A percentile compares a stretch with the other conserved stretches of the same genome.
These are phyloP conservation scores for Filobasidium uniguttulatum DNA, from an alignment of 1,284 basidiomycete species.

Conservation along the genomic window DNA sequence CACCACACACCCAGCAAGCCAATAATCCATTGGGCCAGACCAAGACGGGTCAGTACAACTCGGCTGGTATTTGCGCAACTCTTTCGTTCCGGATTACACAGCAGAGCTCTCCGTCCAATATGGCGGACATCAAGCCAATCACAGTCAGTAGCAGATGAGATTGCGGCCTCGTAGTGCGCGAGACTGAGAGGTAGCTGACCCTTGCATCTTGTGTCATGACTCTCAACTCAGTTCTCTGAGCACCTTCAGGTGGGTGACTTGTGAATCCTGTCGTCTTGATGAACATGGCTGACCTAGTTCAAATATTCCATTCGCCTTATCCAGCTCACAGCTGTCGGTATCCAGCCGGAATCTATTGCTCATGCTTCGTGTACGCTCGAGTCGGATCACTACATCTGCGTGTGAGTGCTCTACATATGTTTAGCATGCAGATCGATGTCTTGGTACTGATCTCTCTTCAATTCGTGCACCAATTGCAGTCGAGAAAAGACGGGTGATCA, in stretches of 20 bases:
- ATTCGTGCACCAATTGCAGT: conserved; percentile 17
- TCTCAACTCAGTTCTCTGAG: conserved; percentile 36
- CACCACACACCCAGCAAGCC: not conserved
- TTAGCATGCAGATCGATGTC: not conserved
- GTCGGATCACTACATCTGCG: conserved; percentile 89
- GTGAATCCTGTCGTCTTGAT: too few species aligned
- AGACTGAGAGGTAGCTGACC: not conserved
- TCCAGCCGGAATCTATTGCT: conserved; percentile 91
- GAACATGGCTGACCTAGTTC: not conserved
- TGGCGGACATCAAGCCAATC: conserved; percentile 35
- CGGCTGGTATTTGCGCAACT: too few species aligned
- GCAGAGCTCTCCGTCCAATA: conserved; percentile 16
- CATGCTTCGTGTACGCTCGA: conserved; percentile 95
- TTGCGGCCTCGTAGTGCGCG: not conserved
- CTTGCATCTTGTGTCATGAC: not conserved
- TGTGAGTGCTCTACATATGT: conserved; percentile 33
- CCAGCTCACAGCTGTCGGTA: conserved; percentile 83
- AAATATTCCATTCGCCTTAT: not conserved
- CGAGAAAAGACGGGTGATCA: conserved; percentile 46
- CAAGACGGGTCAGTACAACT: too few species aligned
- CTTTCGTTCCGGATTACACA: too few species aligned
- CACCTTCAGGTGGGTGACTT: conserved; percentile 35
- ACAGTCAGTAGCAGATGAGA: conserved; percentile 20
- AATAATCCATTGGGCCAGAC: not conserved
- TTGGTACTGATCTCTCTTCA: not conserved